Base-by-base conservation (phyloP, 2,329 filamentous ascomycete genomes). In the Trichoderma pleuroti region DNA sequence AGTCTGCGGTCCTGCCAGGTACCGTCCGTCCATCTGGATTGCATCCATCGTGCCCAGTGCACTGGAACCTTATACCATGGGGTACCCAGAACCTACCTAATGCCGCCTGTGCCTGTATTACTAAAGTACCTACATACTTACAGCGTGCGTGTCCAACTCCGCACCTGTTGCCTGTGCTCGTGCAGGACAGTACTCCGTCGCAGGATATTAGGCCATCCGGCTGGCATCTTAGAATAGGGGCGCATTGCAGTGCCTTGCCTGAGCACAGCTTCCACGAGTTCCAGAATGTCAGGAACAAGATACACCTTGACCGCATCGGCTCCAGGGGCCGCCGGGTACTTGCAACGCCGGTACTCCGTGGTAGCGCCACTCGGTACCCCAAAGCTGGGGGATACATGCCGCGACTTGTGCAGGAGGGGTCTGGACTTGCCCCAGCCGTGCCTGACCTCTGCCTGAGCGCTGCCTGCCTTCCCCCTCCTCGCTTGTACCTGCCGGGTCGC, bases 231-330 rank as follows among this genome's bases (percentile, higher is more conserved):
- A 32, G 54, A 68, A 68, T 68, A 68, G 64, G 64, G 64, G 64
- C 34, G n/a, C 52, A 46, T 66, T 65, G 61, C 28, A 46, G 18
- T 46, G 46, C 61, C 34, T 61, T 61, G 34, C 16, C 57, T 60
- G 32, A 65, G 5, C 28, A 30, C 56, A 68, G 54, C 65, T 60
- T 68, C 64, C 28, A 68, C 7, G 66, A 52, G 56, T 68, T 68
- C 66, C 56, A 68, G 66, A 68, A 68, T 61, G 56, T 49, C 65
- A 68, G 56, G 66, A 36, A 61, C n/a, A 46, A 49, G 28, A 68
- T 34, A 61, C 39, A 68, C 49, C 67, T 70, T 70, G 67, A 70
- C 67, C 67, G 59, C 67, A 68, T 70, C 46, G 36, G 60, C 67
- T 49, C 68, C 49, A 65, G 68, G 68, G 67, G 68, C 60, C 28